phyloP scores from a whole-genome alignment of 2,329 filamentous ascomycete genomes.

The Beauveria bassiana region DNA sequence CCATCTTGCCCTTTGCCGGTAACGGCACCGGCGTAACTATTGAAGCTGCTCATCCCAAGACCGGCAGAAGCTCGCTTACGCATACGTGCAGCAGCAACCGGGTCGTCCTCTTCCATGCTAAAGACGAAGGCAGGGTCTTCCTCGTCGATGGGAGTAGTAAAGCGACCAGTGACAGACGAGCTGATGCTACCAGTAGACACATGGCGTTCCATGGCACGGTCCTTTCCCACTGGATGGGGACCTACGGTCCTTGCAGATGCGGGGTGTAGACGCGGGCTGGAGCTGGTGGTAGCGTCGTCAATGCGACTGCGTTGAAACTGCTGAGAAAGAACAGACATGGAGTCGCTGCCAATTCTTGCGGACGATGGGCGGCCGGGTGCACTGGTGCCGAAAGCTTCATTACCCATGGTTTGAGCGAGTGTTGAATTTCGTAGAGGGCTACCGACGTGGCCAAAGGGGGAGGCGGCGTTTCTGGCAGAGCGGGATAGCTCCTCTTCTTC shows the following conservation, averaged over 20 bases:
- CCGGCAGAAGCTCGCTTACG: constrained; percentile 43
- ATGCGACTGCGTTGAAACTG: constrained; percentile 55
- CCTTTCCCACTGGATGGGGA: constrained; percentile 33
- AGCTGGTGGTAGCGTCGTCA: constrained; percentile 35
- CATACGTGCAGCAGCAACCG: constrained; percentile 34
- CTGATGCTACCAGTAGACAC: constrained; percentile 52
- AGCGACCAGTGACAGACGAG: constrained; percentile 46
- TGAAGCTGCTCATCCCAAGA: constrained; percentile 29
- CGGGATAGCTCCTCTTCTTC: constrained; percentile 45
- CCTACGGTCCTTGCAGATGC: constrained; percentile 33
- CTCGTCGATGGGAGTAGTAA: constrained; percentile 58
- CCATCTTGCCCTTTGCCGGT: constrained; percentile 21
- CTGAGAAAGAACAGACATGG: constrained; percentile 52
- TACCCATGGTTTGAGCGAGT: constrained; percentile 45
- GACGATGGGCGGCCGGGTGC: constrained; percentile 32
- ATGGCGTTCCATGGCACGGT: constrained; percentile 46
- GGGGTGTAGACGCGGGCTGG: constrained; percentile 45
- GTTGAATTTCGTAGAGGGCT: constrained; percentile 58
- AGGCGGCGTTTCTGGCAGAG: constrained; percentile 31
- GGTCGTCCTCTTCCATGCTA: constrained; percentile 56
- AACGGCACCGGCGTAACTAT: constrained; percentile 34
- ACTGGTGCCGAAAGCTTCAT: constrained; percentile 35
- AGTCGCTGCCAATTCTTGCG: constrained; percentile 37
- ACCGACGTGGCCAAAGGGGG: constrained; percentile 59
- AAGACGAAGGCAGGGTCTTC: constrained; percentile 58